These are phyloP conservation scores for Calocybe gambosa DNA, from an alignment of 1,284 basidiomycete species.

Conservation along the genomic window DNA sequence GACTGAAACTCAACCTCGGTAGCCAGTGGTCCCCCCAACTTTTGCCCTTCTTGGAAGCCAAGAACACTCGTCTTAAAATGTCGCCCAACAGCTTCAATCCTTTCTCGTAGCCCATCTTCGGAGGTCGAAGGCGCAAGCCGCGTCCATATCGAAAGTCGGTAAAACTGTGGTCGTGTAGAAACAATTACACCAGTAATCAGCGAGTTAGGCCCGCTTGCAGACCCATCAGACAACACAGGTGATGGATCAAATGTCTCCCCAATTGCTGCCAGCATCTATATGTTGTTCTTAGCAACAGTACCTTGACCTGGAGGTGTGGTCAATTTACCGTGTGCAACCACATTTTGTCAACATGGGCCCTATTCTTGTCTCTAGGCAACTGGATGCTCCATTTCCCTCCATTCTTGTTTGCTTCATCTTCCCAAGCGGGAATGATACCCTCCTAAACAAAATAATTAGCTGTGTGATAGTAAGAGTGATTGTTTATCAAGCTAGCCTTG, in stretches of 20 bases:
- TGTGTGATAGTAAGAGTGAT: not conserved
- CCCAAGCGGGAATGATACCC: conserved; percentile 95
- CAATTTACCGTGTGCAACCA: conserved; percentile 91
- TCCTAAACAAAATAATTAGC: conserved; percentile 44
- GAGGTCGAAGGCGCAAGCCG: conserved; percentile 60
- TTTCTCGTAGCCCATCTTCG: conserved; percentile 55
- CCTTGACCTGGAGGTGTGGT: not conserved
- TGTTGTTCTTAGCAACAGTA: not conserved
- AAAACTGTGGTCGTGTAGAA: conserved; percentile 91
- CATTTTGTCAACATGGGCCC: conserved; percentile 82
- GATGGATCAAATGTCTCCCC: conserved; percentile 94
- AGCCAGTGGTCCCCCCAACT: conserved; percentile 75
- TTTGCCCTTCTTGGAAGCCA: conserved; percentile 71
- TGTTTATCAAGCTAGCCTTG: conserved; percentile 52
- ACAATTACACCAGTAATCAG: conserved; percentile 95
- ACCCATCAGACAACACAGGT: conserved; percentile 44
- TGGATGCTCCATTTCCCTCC: conserved; percentile 99
- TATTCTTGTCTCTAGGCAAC: conserved; percentile 92
- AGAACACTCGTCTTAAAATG: conserved; percentile 92
- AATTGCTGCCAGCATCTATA: conserved; percentile 94
- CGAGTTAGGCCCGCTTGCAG: conserved; percentile 48
- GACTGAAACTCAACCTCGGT: conserved; percentile 94
- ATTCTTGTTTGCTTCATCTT: conserved; percentile 91
- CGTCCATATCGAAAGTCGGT: conserved; percentile 97
- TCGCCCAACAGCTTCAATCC: conserved; percentile 62